Base-by-base conservation (phyloP, 768 basidiomycete species). In the Tulasnella sp. region DNA sequence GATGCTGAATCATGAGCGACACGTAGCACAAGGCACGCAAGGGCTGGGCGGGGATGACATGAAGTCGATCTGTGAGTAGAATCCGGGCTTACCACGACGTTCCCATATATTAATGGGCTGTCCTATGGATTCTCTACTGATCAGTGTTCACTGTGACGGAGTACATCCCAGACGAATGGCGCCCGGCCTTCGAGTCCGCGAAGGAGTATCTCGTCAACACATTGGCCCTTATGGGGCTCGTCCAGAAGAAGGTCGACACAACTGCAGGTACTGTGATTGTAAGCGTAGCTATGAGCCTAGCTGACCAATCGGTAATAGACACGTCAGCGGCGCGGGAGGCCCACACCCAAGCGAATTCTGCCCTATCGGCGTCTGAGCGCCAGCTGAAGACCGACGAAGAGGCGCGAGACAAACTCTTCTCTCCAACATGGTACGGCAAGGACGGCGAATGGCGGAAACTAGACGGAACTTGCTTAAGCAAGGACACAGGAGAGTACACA, bases 361-460 rank as follows among this genome's bases (percentile, higher is more conserved):
- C 67, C n/a, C 64, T 70, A 13, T 58, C 59, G 10, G 77, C 83
- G 21, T 84, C 86, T 0, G 82, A 94, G 63, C 74, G 76, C 42
- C 73, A 75, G 15, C 77, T 91, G 17, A 75, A 77, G 26, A 73
- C 76, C 7, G 80, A 82, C 0, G 74, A 78, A 55, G 71, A 77
- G 23, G 84, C 86, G 43, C 69, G 90, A 10, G 70, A 70, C 1
- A 81, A 86, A 60, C 75, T 98, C 23, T 88, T 84, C 67, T 74
- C 82, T 61, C 71, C 71, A 8, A 70, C 81, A 19, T 79, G 78
- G 34, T 96, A 86, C 65, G 93, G 93, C 19, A 69, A 73, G 1
- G 76, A 88, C 26, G 95, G 90, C 51, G 90, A 96, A 73, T 99
- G 91, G 91, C 95, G 95, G 77, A 96, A 95, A 73, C 79, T 99